Evolutionary conservation across 1,139 yeast species (phyloP).

Genomic region (Diutina sp.): DNA sequence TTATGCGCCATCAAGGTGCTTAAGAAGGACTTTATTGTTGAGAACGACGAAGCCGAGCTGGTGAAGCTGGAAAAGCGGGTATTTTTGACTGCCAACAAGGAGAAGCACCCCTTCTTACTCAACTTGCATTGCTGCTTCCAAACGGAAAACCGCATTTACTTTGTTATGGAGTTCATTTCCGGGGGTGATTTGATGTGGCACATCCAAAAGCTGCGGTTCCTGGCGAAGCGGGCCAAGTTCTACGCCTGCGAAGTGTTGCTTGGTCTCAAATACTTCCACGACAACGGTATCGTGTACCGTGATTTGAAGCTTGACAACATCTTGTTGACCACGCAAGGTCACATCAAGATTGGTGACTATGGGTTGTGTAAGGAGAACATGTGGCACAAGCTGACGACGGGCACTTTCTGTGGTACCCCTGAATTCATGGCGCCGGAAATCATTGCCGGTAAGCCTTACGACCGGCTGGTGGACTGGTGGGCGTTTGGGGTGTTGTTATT

Average conservation of each 20-base stretch:
- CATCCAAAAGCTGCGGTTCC: slow-evolving; percentile 82
- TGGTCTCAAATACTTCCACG: slow-evolving; percentile 88
- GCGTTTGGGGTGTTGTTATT: slow-evolving; percentile 93
- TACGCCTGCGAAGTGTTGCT: slow-evolving; percentile 93
- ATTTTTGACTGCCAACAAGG: slow-evolving; percentile 78
- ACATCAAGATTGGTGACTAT: slow-evolving; percentile 90
- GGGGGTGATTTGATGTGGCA: slow-evolving; percentile 99
- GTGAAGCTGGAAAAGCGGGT: slow-evolving; percentile 90
- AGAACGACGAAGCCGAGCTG: slow-evolving; percentile 91
- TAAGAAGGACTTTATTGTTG: slow-evolving; percentile 89
- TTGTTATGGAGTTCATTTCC: slow-evolving; percentile 94
- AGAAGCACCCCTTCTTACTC: slow-evolving; percentile 84
- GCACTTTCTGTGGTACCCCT: slow-evolving; percentile 98
- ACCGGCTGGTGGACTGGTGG: slow-evolving; percentile 98
- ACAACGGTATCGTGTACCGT: slow-evolving; percentile 90
- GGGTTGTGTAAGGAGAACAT: slow-evolving; percentile 94
- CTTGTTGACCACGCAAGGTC: slow-evolving; percentile 81
- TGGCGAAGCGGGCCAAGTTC: slow-evolving; percentile 86
- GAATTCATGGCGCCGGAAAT: slow-evolving; percentile 99
- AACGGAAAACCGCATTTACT: slow-evolving; percentile 91
- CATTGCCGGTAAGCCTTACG: slow-evolving; percentile 81
- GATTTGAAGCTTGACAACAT: slow-evolving; percentile 93
- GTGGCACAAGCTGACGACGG: slow-evolving; percentile 86
- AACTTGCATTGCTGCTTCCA: slow-evolving; percentile 93
- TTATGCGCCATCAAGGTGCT: slow-evolving; percentile 91